Percentiles rank a stretch among this genome's conserved stretches.
phyloP scores from a whole-genome alignment of 768 basidiomycete species.

The Suillus cothurnatus region DNA sequence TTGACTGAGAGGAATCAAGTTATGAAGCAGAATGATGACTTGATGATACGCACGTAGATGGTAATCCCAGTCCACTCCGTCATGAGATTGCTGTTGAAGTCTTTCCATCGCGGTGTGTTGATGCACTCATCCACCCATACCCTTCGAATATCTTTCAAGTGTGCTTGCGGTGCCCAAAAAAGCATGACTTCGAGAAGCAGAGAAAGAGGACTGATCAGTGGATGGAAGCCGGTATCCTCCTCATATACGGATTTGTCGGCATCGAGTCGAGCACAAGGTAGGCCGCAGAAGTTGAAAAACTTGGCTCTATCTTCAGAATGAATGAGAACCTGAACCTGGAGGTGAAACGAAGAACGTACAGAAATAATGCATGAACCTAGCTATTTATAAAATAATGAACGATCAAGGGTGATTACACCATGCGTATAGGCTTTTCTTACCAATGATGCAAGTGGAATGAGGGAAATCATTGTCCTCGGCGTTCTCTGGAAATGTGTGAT shows the following conservation, averaged over 20 bases:
- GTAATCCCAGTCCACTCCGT: constrained; percentile 51
- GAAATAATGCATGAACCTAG: constrained; percentile 6
- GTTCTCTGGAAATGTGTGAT: not conserved
- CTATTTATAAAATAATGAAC: not conserved
- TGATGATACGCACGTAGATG: constrained; percentile 41
- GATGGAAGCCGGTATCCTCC: constrained; percentile 4
- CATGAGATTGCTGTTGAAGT: constrained; percentile 42
- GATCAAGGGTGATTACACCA: not conserved
- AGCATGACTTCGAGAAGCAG: constrained; percentile 6
- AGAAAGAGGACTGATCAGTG: not conserved
- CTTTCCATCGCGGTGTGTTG: constrained; percentile 40
- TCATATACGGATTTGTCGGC: constrained; percentile 10
- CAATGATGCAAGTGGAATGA: constrained; percentile 13
- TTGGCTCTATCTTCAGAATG: constrained; percentile 12
- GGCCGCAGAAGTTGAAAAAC: constrained; percentile 14
- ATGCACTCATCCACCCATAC: constrained; percentile 20
- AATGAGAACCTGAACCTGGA: not conserved
- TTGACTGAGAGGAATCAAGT: constrained; percentile 35
- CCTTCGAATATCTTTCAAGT: constrained; percentile 2
- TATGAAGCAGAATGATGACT: not conserved
- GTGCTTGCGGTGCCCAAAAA: constrained; percentile 10
- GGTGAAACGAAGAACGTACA: not conserved
- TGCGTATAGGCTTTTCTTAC: not conserved
- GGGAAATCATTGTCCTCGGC: not conserved
- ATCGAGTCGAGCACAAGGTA: constrained; percentile 11